Evolutionary conservation across 2,329 filamentous ascomycete species (phyloP), one percentile per base, ranked within the genome.

Genomic region (Drechmeria coniospora): DNA sequence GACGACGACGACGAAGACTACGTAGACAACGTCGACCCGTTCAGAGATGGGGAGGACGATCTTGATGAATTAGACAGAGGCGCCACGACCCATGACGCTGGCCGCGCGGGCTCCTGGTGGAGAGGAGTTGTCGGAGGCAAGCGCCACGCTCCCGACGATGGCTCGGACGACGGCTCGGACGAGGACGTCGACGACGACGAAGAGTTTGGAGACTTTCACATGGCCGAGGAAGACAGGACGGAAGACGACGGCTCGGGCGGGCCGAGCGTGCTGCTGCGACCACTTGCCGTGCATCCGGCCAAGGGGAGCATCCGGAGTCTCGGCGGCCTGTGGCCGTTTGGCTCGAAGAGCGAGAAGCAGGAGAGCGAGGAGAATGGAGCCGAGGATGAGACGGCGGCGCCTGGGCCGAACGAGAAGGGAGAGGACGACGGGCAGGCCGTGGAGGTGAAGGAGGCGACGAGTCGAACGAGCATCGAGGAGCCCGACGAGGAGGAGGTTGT

Each of bases 181-280:
- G 63, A 64, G 27, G 63, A 10, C 57, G 61, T 68, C 9, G 65
- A 70, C 5, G 65, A 70, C 16, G 69, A 73, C 22, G 71, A 78
- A 36, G 73, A 75, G 40, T 69, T 79, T 52, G 74, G 73, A 10
- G 75, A 79, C 32, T 78, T 78, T 39, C 72, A 70, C 36, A 70
- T 78, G 54, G 66, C 72, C 8, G 71, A 74, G 44, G 54, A 63
- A 27, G 55, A 54, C 8, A 39, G 41, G n/a, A n/a, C n/a, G 15
- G 26, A 15, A 8, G 29, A 29, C n/a, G 38, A 41, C 4, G 43
- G 36, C 6, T 41, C 44, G 17, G 47, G 48, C 4, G 44, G 47
- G 5, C 53, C 59, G 9, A 56, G 53, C 15, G 52, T 63, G n/a
- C 54, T 73, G 3, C 48, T 72, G 30, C 64, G 66, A 37, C 68